Evolutionary conservation across 2,329 filamentous ascomycete genomes (phyloP).

Genomic region (Nothopassalora personata): DNA sequence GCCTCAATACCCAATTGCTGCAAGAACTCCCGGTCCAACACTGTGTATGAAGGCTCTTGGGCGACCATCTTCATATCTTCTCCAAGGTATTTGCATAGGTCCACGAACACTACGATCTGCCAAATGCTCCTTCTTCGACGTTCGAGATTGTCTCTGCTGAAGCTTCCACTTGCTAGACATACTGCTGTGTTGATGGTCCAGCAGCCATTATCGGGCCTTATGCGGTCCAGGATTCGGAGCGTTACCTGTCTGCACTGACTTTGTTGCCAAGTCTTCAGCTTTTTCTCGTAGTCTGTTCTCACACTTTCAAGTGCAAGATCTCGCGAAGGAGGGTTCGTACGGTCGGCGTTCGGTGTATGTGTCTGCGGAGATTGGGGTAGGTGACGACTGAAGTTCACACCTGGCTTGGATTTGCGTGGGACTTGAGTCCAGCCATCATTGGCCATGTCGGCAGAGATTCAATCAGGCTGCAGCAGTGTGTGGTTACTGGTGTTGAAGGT

Average conservation of each 20-base stretch:
- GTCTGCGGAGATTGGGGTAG: neutral
- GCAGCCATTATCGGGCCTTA: slow-evolving; percentile 20
- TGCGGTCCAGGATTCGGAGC: slow-evolving; percentile 15
- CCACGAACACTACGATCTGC: slow-evolving; percentile 31
- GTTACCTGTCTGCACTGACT: slow-evolving; percentile 21
- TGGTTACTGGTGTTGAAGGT: too few relatives aligned
- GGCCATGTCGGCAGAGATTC: neutral
- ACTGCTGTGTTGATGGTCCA: slow-evolving; percentile 27
- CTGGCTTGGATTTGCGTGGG: slow-evolving; percentile 3
- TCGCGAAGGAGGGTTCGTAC: slow-evolving; percentile 8
- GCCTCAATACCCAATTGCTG: slow-evolving; percentile 16
- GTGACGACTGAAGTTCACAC: neutral
- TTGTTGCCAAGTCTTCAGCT: slow-evolving; percentile 19
- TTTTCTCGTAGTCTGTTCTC: slow-evolving; percentile 17
- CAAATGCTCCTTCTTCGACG: slow-evolving; percentile 28
- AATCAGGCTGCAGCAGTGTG: too few relatives aligned
- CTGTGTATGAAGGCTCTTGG: slow-evolving; percentile 29
- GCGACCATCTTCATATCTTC: slow-evolving; percentile 18
- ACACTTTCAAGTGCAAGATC: slow-evolving; percentile 19
- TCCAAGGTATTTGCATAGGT: slow-evolving; percentile 11
- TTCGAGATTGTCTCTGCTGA: slow-evolving; percentile 29
- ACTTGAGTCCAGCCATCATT: slow-evolving; percentile 13
- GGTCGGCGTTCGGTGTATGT: neutral
- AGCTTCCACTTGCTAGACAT: slow-evolving; percentile 29
- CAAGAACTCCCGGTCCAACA: slow-evolving; percentile 27